Conservation (phyloP, 768 basidiomycete genomes). For the Xerocomellus chrysenteron region DNA sequence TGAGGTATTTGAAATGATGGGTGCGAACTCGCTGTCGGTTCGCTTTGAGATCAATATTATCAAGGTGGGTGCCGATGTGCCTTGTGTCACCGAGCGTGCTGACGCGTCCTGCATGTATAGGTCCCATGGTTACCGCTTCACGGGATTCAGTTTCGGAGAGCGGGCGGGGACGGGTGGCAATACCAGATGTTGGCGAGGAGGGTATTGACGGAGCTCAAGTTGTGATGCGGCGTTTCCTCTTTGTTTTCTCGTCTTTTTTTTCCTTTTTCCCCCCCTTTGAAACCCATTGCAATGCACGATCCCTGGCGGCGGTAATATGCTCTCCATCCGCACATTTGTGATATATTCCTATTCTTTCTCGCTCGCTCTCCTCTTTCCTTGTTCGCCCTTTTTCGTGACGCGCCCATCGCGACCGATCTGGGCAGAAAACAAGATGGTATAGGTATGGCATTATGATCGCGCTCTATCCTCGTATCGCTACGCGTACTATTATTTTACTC, state of each 20-base stretch:
- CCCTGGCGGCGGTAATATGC: conserved; percentile 25
- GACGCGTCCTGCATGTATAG: conserved; percentile 38
- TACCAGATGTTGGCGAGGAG: conserved; percentile 94
- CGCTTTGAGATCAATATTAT: conserved; percentile 97
- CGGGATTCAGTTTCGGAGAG: conserved; percentile 92
- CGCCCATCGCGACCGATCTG: not conserved
- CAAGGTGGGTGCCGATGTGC: conserved; percentile 59
- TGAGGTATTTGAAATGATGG: conserved; percentile 70
- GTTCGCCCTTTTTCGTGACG: not conserved
- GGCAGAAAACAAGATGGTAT: conserved; percentile 2
- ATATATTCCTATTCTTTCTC: conserved; percentile 15
- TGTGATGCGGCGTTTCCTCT: conserved; percentile 42
- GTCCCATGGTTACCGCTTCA: conserved; percentile 92
- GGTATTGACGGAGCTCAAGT: conserved; percentile 83
- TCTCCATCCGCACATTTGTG: conserved; percentile 17
- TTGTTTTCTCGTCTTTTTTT: not conserved
- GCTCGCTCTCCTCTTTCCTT: not conserved
- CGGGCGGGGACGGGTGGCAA: conserved; percentile 92
- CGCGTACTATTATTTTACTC: conserved; percentile 4
- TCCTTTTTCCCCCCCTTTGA: not conserved
- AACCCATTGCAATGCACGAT: conserved; percentile 6
- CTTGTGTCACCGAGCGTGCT: not conserved
- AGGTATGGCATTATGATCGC: not conserved
- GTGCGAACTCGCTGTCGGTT: conserved; percentile 79
- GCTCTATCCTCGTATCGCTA: not conserved